These are phyloP conservation scores for Pseudonitzschia multiseries DNA, from an alignment of 108 stramenopile species.

Conservation along the genomic window DNA sequence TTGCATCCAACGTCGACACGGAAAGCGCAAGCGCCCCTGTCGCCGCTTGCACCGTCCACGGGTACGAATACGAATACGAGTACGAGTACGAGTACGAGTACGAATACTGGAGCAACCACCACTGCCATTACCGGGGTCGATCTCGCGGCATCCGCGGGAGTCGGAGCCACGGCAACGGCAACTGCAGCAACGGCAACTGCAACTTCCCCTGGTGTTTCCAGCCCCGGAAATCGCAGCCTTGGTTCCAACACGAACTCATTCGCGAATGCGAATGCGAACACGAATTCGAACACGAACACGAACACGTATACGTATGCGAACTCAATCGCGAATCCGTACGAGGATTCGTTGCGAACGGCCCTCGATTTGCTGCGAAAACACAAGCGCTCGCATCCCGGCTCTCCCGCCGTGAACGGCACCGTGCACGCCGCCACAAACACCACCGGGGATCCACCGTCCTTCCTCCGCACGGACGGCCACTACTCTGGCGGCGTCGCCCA, in stretches of 20 bases:
- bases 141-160: not conserved
- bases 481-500: not conserved
- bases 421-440: not conserved
- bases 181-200: constrained; percentile 1
- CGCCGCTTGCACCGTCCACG: not conserved
- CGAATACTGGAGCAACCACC: too few species aligned
- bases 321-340: constrained; percentile 66
- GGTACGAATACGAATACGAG: too few species aligned
- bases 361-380: constrained; percentile 44
- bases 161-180: not conserved
- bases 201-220: too few species aligned
- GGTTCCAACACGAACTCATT: too few species aligned
- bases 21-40: not conserved
- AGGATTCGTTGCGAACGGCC: constrained; percentile 53
- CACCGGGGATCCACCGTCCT: too few species aligned
- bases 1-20: not conserved
- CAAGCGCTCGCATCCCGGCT: constrained; percentile 9
- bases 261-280: too few species aligned
- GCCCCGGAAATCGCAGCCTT: too few species aligned
- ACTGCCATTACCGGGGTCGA: not conserved
- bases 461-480: too few species aligned
- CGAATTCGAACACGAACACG: too few species aligned
- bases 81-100: too few species aligned
- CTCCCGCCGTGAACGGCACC: not conserved
- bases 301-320: too few species aligned